phyloP scores from a whole-genome alignment of 2,329 filamentous ascomycete genomes.

The Colletotrichum sp. region DNA sequence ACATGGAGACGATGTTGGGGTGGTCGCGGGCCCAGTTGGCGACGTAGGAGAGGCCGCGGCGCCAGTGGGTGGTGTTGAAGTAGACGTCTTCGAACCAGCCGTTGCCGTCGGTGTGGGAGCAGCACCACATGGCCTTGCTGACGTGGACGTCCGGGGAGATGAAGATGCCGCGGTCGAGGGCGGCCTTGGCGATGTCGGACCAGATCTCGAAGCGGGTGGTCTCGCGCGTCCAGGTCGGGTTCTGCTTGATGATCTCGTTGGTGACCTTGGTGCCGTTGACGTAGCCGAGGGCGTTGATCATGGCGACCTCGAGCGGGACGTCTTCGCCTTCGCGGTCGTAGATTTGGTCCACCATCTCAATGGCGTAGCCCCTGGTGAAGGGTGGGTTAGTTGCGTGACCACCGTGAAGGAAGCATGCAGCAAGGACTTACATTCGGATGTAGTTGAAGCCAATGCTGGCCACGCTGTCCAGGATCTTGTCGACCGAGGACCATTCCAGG shows the following conservation, averaged over 20 bases:
- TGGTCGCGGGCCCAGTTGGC: conserved; percentile 44
- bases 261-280: conserved; percentile 52
- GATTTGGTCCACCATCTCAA: conserved; percentile 60
- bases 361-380: conserved; percentile 50
- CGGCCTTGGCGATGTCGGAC: conserved; percentile 6
- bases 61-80: conserved; percentile 60
- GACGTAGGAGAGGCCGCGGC: conserved; percentile 58
- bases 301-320: conserved; percentile 42
- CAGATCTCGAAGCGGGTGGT: conserved; percentile 58
- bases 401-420: background rate
- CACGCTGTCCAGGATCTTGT: conserved; percentile 51
- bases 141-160: conserved; percentile 46
- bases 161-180: conserved; percentile 35
- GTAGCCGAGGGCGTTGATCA: conserved; percentile 44
- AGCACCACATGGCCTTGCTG: conserved; percentile 48
- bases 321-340: conserved; percentile 42
- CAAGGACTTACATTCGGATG: conserved; percentile 43
- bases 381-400: background rate
- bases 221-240: conserved; percentile 54
- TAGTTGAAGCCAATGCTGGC: conserved; percentile 59
- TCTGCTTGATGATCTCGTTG: conserved; percentile 50
- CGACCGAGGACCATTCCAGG: conserved; percentile 56
- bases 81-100: conserved; percentile 60
- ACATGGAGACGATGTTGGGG: conserved; percentile 26
- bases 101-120: conserved; percentile 53